Conservation (phyloP, 441 rosid genomes). For the Kokia cookei region DNA sequence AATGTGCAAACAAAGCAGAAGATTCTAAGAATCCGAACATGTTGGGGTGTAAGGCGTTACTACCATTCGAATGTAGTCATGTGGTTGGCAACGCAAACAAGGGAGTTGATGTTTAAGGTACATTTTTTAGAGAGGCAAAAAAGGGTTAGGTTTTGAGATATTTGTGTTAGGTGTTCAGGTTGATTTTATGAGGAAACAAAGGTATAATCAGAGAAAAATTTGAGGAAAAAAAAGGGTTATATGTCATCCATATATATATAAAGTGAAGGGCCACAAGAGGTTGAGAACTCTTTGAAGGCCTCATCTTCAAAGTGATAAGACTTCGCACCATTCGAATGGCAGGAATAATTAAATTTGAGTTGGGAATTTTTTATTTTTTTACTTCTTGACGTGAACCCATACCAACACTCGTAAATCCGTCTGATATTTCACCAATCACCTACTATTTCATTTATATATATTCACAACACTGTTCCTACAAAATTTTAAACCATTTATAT, state of each 20-base stretch:
- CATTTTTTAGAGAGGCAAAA: constrained; percentile 1
- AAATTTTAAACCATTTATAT: too few relatives aligned
- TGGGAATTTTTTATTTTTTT: background rate
- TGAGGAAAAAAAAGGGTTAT: background rate
- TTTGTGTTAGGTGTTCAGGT: constrained; percentile 6
- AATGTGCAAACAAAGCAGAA: background rate
- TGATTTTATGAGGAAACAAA: background rate
- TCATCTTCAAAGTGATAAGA: constrained; percentile 26
- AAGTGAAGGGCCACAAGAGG: constrained; percentile 40
- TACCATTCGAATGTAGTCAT: constrained; percentile 44
- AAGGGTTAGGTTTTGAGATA: constrained; percentile 2
- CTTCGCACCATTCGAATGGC: background rate
- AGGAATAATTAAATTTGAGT: background rate
- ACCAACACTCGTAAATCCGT: background rate
- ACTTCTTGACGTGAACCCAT: background rate
- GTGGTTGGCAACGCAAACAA: constrained; percentile 41
- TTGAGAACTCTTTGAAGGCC: constrained; percentile 18
- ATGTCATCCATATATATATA: constrained; percentile 33
- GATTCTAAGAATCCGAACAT: background rate
- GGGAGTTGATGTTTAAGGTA: constrained; percentile 18
- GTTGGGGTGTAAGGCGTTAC: background rate
- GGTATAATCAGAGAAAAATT: background rate
- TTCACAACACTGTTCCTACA: too few relatives aligned
- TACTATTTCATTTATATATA: background rate
- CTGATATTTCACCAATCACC: background rate